Base-by-base conservation (phyloP, 23 red algal genomes). In the Gracilaria domingensis region DNA sequence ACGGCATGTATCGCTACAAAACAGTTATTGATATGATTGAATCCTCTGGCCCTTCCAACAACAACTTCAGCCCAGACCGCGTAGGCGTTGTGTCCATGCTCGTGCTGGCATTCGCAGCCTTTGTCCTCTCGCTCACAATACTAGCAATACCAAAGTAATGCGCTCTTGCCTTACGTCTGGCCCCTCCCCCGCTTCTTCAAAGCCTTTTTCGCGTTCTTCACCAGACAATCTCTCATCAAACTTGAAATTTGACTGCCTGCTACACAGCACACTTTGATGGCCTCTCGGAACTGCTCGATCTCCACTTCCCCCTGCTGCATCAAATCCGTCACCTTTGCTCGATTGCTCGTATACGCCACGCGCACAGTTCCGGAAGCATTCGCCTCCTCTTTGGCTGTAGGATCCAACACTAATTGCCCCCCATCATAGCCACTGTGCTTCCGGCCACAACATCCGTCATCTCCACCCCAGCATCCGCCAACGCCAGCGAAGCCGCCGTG, bases 11-110 rank as follows among this genome's bases (percentile, higher is more conserved):
- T 39, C 86, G 94, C 66, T 96, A 96, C 72, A 66, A 75, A 32
- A 35, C 29, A 44, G 94, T 96, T 11, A 89, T 92, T 57, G 35
- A 67, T 26, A 93, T 92, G 94, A 96, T 96, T 50, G 94, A 96
- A 56, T 50, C 61, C 20, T 86, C 87, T 64, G 62, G 73, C 37
- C 64, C 66, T 45, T 50, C 82, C 66, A 82, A 80, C 0, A 88
- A 61, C 0, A 79, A 47, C 25, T 96, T 79, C 82, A 79, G 76
- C 44, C 94, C 94, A 42, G 94, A 96, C 81, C 76, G 80, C 6
- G 50, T 58, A 21, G 94, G 94, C 51, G 87, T 92, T 35, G 47
- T 76, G 12, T 77, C 48, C 60, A 82, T 96, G 42, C 84, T 96
- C 77, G 17, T 92, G 18, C 26, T 91, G 4, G 51, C 84, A 12